Conservation (phyloP, 257 asterid genomes). For the Voacanga thouarsii region DNA sequence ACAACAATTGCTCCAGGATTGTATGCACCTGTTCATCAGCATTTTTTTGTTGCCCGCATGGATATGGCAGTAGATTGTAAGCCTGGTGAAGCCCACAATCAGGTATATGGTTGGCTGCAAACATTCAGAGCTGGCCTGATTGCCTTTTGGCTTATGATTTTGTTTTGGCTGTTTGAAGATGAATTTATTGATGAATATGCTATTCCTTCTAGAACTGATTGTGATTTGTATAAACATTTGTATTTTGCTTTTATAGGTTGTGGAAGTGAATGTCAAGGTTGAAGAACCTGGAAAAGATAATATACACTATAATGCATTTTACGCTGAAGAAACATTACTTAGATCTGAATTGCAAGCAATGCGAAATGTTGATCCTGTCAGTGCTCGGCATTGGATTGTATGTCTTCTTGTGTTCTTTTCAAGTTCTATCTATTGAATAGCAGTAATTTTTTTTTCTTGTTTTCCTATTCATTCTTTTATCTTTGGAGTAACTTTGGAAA, state of each 20-base stretch:
- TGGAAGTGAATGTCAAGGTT: conserved; percentile 86
- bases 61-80: conserved; percentile 94
- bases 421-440: not conserved
- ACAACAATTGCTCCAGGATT: conserved; percentile 93
- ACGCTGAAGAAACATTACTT: conserved; percentile 87
- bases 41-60: conserved; percentile 97
- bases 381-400: conserved; percentile 99
- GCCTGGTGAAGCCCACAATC: conserved; percentile 92
- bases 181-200: not conserved
- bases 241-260: conserved; percentile 48
- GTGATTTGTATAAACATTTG: not conserved
- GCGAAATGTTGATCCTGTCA: conserved; percentile 86
- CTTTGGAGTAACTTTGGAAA: not conserved
- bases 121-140: not conserved
- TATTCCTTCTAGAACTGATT: not conserved
- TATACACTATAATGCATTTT: conserved; percentile 88
- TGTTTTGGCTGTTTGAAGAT: not conserved
- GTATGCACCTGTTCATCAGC: conserved; percentile 98
- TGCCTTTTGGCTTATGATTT: not conserved
- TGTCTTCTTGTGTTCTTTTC: conserved; percentile 22
- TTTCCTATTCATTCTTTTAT: not conserved
- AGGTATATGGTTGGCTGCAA: conserved; percentile 38
- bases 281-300: conserved; percentile 92
- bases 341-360: conserved; percentile 83
- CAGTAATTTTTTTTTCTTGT: no score